phyloP scores from a whole-genome alignment of 257 asterid genomes.

The Mentha longifolia region DNA sequence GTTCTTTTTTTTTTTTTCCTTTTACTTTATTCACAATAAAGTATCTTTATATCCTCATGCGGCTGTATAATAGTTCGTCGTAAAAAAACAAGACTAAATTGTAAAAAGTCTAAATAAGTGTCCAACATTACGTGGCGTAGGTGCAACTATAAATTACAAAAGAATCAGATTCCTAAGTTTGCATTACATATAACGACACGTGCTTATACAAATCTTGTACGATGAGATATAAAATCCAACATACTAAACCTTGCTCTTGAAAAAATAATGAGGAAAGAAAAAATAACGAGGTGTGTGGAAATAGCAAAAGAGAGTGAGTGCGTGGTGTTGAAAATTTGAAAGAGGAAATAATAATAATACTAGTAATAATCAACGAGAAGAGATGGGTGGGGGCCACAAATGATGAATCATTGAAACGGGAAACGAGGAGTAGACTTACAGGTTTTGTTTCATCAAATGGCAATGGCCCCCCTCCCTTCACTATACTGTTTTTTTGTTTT shows the following conservation, averaged over 20 bases:
- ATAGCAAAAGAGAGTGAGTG: neutral
- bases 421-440: constrained; percentile 61
- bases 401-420: constrained; percentile 58
- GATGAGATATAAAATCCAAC: neutral
- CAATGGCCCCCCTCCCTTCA: constrained; percentile 12
- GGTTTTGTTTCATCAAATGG: constrained; percentile 11
- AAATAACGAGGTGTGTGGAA: constrained; percentile 3
- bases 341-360: constrained; percentile 27
- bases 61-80: no score
- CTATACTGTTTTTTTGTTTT: constrained; percentile 16
- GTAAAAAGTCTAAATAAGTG: no score
- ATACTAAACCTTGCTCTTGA: neutral
- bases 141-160: no score
- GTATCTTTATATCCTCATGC: no score
- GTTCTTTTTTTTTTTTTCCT: no score
- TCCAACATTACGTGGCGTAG: neutral
- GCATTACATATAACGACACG: neutral
- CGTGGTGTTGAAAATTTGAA: constrained; percentile 27
- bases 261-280: neutral
- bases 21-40: no score
- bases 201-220: neutral
- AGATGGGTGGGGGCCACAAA: constrained; percentile 38
- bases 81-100: no score
- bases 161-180: no score
- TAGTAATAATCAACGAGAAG: no score